Evolutionary conservation across 2,329 filamentous ascomycete species (phyloP), one percentile per base, ranked within the genome.

Genomic region (Cladophialophora exuberans): DNA sequence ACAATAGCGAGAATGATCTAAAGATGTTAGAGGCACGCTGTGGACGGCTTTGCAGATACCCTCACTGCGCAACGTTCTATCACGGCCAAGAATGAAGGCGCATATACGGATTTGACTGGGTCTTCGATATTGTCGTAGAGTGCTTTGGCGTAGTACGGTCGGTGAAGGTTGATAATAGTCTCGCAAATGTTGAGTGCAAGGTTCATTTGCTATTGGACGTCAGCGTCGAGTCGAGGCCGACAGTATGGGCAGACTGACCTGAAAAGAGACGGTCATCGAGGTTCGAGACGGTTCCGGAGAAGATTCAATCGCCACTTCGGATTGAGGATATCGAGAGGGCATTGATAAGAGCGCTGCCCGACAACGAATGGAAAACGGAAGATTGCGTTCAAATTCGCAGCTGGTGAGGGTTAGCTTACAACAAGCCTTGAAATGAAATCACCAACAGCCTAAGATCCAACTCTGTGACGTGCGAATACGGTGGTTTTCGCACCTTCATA

Each of bases 161-260:
- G 44, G 43, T 54, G 52, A 15, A 54, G 52, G 17, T 54, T 54
- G 44, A 54, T 54, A 35, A 54, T 38, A 5, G 52, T 54, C 25
- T 54, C 52, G 6, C 43, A 54, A 31, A 54, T 54, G 44, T 54
- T 54, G 25, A 54, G 38, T 6, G 52, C 44, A 28, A 54, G 44
- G 33, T 54, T 54, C 15, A 39, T 54, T 49, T 54, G 52, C 43
- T 46, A 35, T 4, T 18, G 2, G 17, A 46, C 15, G 7, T 46
- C 20, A 46, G 43, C 42, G 15, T 20, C 3, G 23, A 46, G 43
- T 22, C 43, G 6, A 46, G 13, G 26, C 22, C 28, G 43, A 20
- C 10, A 23, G 26, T 13, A 23, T 20, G 17, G 30, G 22, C 9
- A 2, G 18, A 33, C 28, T 28, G 28, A 46, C 43, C 35, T 54